Evolutionary conservation across 2,329 filamentous ascomycete species (phyloP).

Genomic region (Trichoderma arundinaceum): DNA sequence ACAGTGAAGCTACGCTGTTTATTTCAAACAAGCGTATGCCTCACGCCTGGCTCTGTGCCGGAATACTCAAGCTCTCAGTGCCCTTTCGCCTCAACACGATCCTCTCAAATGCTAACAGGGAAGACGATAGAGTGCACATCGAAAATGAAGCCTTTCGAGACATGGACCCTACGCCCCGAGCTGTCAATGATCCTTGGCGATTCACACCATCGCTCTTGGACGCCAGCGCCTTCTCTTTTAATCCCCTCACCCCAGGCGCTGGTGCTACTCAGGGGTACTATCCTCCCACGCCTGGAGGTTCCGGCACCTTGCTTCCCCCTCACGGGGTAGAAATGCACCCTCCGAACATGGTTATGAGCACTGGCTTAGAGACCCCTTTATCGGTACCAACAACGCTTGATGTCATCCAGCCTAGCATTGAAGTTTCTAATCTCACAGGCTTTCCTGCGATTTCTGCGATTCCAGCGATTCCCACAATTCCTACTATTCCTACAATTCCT

Average conservation of each 20-base stretch:
- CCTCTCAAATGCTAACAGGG: conserved; percentile 8
- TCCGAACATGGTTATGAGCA: conserved; percentile 73
- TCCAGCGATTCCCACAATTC: no score
- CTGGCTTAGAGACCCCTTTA: conserved; percentile 81
- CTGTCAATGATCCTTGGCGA: conserved; percentile 79
- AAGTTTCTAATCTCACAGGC: conserved; percentile 67
- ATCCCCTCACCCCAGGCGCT: conserved; percentile 73
- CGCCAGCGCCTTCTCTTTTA: conserved; percentile 80
- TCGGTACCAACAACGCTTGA: conserved; percentile 75
- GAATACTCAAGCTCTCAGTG: background rate
- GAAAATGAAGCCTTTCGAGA: conserved; percentile 58
- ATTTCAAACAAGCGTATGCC: background rate
- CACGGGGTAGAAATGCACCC: conserved; percentile 82
- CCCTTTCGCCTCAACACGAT: background rate
- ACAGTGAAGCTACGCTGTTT: background rate
- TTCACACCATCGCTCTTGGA: conserved; percentile 91
- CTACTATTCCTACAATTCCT: conserved; percentile 44
- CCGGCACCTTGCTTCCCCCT: conserved; percentile 78
- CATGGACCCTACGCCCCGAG: conserved; percentile 81
- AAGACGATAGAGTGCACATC: conserved; percentile 36
- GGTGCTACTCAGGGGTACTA: conserved; percentile 75
- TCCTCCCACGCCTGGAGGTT: conserved; percentile 82
- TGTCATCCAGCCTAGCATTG: conserved; percentile 63
- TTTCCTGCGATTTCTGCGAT: conserved; percentile 61
- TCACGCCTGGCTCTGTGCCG: background rate